A percentile compares a stretch with the other conserved stretches of the same genome.
These are phyloP conservation scores for Sanguinoderma infundibulare DNA, from an alignment of 1,284 basidiomycete genomes.

Conservation along the genomic window DNA sequence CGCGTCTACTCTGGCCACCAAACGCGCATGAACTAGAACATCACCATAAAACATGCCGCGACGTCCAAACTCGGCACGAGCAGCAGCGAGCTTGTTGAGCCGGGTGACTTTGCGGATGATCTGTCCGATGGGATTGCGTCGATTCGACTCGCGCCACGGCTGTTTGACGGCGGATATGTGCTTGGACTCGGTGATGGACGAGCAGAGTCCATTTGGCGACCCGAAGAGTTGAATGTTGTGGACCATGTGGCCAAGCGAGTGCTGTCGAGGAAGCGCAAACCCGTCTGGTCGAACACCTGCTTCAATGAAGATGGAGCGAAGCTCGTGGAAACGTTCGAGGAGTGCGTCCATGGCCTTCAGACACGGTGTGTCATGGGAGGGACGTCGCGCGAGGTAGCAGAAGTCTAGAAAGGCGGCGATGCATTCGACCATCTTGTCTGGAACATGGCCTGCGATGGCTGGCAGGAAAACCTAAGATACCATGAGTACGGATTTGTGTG, in stretches of 20 bases:
- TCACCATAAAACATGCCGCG: conserved; percentile 18
- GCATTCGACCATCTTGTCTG: conserved; percentile 12
- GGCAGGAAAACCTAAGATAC: conserved; percentile 18
- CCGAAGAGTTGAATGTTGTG: conserved; percentile 24
- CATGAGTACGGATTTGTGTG: no score
- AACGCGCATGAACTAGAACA: no score
- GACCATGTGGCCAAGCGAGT: conserved; percentile 21
- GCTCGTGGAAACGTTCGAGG: conserved; percentile 12
- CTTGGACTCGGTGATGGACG: conserved; percentile 28
- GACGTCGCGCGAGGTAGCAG: conserved; percentile 21
- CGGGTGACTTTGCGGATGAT: conserved; percentile 21
- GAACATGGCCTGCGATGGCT: conserved; percentile 22
- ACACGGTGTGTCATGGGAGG: not conserved
- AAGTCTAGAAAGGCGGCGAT: conserved; percentile 20
- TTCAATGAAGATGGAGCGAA: conserved; percentile 16
- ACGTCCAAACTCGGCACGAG: conserved; percentile 7
- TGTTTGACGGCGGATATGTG: conserved; percentile 29
- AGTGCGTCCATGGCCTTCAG: conserved; percentile 7
- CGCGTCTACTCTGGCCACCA: no score
- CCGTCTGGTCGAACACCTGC: conserved; percentile 12
- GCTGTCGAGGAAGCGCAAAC: conserved; percentile 26
- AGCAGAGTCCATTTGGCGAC: conserved; percentile 27
- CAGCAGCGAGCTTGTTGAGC: conserved; percentile 17
- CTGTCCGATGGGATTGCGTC: conserved; percentile 18
- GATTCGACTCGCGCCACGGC: conserved; percentile 26